These are phyloP conservation scores for Cladosporium oxysporum DNA, from an alignment of 2,329 filamentous ascomycete species.

Conservation along the genomic window DNA sequence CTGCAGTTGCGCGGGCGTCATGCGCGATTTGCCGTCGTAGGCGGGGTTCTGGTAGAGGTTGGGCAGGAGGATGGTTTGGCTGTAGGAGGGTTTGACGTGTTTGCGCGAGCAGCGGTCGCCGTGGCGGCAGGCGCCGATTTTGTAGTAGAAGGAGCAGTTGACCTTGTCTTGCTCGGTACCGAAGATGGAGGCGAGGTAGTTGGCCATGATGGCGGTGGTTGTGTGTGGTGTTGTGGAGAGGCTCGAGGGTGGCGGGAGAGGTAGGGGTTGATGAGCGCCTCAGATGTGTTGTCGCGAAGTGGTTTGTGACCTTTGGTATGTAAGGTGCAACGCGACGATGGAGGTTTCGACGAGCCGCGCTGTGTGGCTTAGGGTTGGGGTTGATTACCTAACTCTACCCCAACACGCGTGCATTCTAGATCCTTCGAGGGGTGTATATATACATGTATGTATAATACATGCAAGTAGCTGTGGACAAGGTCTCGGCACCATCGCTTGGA, in stretches of 20 bases:
- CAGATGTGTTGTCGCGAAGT: not conserved
- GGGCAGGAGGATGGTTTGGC: conserved; percentile 94
- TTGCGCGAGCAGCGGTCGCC: conserved; percentile 97
- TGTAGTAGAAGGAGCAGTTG: conserved; percentile 99
- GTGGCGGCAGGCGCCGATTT: conserved; percentile 98
- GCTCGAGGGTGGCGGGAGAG: not conserved
- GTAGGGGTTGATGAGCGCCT: not conserved
- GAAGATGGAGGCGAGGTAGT: conserved; percentile 99
- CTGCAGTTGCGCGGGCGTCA: conserved; percentile 93
- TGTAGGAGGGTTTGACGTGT: conserved; percentile 98
- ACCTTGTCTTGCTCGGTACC: conserved; percentile 98
- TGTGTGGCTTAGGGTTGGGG: not conserved
- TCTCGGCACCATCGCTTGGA: not conserved
- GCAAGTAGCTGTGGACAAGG: not conserved
- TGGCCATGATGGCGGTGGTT: conserved; percentile 68
- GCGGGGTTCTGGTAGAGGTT: conserved; percentile 99
- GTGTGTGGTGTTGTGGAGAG: not conserved
- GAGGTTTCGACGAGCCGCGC: too few relatives aligned
- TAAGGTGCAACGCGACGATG: not conserved
- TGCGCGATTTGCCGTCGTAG: conserved; percentile 80
- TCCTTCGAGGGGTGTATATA: not conserved
- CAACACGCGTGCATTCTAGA: not conserved
- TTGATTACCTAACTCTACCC: not conserved
- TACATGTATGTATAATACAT: not conserved
- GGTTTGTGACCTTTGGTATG: not conserved